phyloP scores from a whole-genome alignment of 345 rosid genomes.

The Geranium rotundifolium region DNA sequence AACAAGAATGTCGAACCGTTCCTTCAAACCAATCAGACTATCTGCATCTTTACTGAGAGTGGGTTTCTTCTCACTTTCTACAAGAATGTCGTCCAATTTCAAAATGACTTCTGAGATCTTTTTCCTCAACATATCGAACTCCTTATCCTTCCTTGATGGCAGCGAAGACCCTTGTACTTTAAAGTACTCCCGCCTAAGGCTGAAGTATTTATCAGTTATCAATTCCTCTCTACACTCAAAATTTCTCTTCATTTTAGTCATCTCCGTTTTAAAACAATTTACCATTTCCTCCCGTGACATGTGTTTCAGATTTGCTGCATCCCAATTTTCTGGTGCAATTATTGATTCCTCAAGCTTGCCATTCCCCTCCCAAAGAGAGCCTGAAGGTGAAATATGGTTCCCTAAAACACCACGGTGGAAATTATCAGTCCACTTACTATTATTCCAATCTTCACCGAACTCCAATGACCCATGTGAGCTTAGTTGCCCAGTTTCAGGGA shows the following conservation, averaged over 20 bases:
- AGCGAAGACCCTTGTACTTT: slow-evolving; percentile 46
- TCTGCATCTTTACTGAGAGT: slow-evolving; percentile 20
- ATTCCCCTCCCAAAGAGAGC: slow-evolving; percentile 42
- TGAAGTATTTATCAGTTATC: slow-evolving; percentile 53
- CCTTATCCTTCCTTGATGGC: slow-evolving; percentile 54
- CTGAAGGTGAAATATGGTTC: slow-evolving; percentile 33
- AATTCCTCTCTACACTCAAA: slow-evolving; percentile 49
- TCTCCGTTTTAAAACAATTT: slow-evolving; percentile 46
- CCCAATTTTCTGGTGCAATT: slow-evolving; percentile 39
- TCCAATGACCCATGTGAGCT: slow-evolving; percentile 44
- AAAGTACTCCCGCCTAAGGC: slow-evolving; percentile 44
- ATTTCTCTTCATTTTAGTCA: slow-evolving; percentile 73
- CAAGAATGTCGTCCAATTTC: slow-evolving; percentile 45
- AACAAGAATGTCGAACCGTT: slow-evolving; percentile 35
- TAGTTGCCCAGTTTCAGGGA: slow-evolving; percentile 40
- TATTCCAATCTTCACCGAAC: slow-evolving; percentile 25
- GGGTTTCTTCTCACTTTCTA: slow-evolving; percentile 35
- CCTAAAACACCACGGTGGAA: slow-evolving; percentile 47
- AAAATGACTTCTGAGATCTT: slow-evolving; percentile 50
- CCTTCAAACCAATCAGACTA: slow-evolving; percentile 30
- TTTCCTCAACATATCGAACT: slow-evolving; percentile 55
- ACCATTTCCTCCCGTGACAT: slow-evolving; percentile 34
- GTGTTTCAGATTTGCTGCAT: slow-evolving; percentile 30
- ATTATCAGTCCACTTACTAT: slow-evolving; percentile 26
- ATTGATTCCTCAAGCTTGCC: slow-evolving; percentile 50